phyloP scores from a whole-genome alignment of 1,284 basidiomycete species.

The Mycena sp. region DNA sequence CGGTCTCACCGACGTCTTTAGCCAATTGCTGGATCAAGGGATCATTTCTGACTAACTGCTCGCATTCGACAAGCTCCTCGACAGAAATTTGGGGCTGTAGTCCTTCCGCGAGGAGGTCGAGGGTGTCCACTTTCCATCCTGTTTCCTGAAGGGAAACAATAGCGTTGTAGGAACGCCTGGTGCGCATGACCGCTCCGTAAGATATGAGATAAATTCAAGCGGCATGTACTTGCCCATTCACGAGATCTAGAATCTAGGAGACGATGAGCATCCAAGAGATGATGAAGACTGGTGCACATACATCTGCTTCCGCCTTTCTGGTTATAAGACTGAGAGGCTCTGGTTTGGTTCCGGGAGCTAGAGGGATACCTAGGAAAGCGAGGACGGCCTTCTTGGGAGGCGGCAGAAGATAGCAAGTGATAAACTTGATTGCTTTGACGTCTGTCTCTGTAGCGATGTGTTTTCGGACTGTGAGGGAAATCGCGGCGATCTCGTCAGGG shows the following conservation, averaged over 20 bases:
- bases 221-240: conserved; percentile 62
- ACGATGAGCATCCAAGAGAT: conserved; percentile 7
- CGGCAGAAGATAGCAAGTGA: conserved; percentile 74
- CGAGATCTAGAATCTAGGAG: conserved; percentile 71
- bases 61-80: conserved; percentile 78
- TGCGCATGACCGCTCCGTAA: no score
- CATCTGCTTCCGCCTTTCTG: conserved; percentile 81
- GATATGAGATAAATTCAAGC: conserved; percentile 15
- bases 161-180: conserved; percentile 74
- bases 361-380: conserved; percentile 77
- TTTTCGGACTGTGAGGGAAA: conserved; percentile 69
- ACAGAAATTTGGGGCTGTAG: conserved; percentile 82
- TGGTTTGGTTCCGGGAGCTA: conserved; percentile 65
- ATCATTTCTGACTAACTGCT: conserved; percentile 74
- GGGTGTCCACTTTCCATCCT: conserved; percentile 67
- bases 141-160: conserved; percentile 59
- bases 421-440: conserved; percentile 80
- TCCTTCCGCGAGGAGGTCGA: conserved; percentile 71
- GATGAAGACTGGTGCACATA: conserved; percentile 47
- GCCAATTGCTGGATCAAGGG: conserved; percentile 74
- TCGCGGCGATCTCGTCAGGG: conserved; percentile 65
- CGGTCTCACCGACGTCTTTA: conserved; percentile 83
- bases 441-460: conserved; percentile 65
- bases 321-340: conserved; percentile 61
- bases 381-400: conserved; percentile 84